Evolutionary conservation across 805 yeast species (phyloP).

Genomic region (Hanseniaspora mollemarum): DNA sequence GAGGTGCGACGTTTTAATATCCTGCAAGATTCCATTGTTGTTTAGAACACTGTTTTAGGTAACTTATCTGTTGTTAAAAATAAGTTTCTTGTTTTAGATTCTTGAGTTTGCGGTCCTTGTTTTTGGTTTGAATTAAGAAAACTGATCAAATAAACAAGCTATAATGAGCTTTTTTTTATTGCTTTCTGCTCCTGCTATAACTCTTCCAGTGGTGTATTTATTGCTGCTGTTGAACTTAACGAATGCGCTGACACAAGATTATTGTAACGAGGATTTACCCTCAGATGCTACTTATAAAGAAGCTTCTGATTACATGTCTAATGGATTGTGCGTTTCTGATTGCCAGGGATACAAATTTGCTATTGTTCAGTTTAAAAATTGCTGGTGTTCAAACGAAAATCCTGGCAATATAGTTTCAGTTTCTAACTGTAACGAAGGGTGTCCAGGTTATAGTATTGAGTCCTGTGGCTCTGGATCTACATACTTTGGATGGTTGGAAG

Average conservation of each 20-base stretch:
- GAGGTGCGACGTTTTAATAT: no score
- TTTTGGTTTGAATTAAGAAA: no score
- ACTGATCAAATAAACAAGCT: no score
- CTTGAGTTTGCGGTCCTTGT: no score
- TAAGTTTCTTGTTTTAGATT: no score
- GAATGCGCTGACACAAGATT: slow-evolving; percentile 9
- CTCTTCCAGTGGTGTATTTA: background rate
- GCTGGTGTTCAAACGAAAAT: slow-evolving; percentile 24
- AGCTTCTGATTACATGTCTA: slow-evolving; percentile 20
- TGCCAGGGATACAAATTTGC: slow-evolving; percentile 25
- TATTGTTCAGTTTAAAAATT: slow-evolving; percentile 22
- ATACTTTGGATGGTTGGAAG: slow-evolving; percentile 23
- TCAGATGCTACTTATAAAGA: slow-evolving; percentile 11
- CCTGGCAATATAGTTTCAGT: slow-evolving; percentile 20
- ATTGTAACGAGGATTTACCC: slow-evolving; percentile 4
- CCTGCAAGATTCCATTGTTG: no score
- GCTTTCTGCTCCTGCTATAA: background rate
- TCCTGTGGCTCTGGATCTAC: slow-evolving; percentile 21
- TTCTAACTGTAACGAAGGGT: slow-evolving; percentile 20
- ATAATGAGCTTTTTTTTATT: background rate
- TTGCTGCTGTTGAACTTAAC: background rate
- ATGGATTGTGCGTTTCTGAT: slow-evolving; percentile 21
- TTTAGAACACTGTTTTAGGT: no score
- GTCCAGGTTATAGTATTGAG: slow-evolving; percentile 26
- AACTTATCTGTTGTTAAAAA: no score